Evolutionary conservation across 495 filamentous ascomycete species (phyloP), one percentile per base, ranked within the genome.

Genomic region (Apodospora peruviana): DNA sequence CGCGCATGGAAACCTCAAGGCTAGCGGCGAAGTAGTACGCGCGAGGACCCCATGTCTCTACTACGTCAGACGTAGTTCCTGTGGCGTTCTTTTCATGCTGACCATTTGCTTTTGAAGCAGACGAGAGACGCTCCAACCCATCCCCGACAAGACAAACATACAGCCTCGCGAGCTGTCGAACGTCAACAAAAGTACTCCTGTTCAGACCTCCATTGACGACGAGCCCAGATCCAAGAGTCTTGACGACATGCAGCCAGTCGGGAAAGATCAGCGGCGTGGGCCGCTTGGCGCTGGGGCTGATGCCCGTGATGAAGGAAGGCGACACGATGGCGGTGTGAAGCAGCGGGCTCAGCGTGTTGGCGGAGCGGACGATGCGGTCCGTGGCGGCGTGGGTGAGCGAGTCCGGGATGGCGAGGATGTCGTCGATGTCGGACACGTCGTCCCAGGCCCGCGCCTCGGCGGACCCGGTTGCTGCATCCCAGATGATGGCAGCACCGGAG

Each of bases 401-500:
- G 21, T 37, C 19, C 9, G 53, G 53, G 5, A 51, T 12, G 20
- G 39, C 23, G 40, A 22, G 12, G n/a, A 56, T 19, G 39, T 56
- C 53, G 37, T 20, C 11, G 37, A 50, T 40, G 17, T 39, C 16
- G 9, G 36, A 5, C 36, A 39, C 36, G 32, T 55, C 52, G 47
- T 50, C 40, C 52, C 52, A 55, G 37, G 45, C 42, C 2, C 38
- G 32, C 18, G 29, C 40, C 16, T 23, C 20, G 21, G 16, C 21
- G 51, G 2, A 14, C 32, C 24, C 35, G n/a, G 24, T 39, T 2
- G 45, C 37, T 14, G 45, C 25, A 19, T 39, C 18, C 50, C 53
- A 56, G 44, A 47, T 36, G 38, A 47, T 41, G 39, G 53, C 47
- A 1, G 53, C 53, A 32, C 53, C 53, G 5, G 48, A 43, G 22